Percentiles rank a stretch among this genome's conserved stretches.
Conservation (phyloP, 148 eudicot genomes). For the Tetragonia tetragonoides region DNA sequence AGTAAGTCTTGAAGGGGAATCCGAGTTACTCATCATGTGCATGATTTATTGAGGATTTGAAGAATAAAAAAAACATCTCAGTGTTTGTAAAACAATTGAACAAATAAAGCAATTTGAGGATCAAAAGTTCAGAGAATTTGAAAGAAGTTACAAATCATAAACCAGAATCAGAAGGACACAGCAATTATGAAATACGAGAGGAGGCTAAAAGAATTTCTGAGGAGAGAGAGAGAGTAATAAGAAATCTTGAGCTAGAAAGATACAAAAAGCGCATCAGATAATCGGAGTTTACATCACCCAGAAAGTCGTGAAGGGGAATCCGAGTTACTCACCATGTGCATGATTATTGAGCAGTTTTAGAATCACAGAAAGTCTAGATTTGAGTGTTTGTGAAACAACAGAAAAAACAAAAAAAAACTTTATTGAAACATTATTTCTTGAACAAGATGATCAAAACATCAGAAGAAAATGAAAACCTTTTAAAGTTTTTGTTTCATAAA, state of each 20-base stretch:
- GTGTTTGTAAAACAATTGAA: not conserved
- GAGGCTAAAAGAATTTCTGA: no score
- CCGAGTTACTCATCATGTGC: constrained; percentile 76
- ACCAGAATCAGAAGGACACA: no score
- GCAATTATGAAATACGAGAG: no score
- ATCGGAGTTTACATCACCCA: constrained; percentile 76
- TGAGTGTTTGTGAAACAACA: not conserved
- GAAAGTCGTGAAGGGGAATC: constrained; percentile 91
- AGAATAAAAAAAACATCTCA: no score
- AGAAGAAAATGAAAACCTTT: no score
- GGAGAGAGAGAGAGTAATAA: no score
- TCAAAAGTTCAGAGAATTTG: no score
- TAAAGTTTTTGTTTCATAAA: no score
- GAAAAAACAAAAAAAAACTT: not conserved
- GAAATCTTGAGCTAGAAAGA: no score
- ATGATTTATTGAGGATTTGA: not conserved
- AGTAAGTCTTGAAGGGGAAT: constrained; percentile 87
- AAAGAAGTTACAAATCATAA: no score
- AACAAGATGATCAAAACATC: no score
- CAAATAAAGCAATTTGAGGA: not conserved
- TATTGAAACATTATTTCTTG: not conserved
- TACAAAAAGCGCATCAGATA: constrained; percentile 47
- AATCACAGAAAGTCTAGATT: not conserved
- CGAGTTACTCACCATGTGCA: constrained; percentile 69
- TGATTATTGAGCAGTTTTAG: no score